phyloP scores from a whole-genome alignment of 228 moss, liverwort and hornwort species.

The Sphagnum fallax region DNA sequence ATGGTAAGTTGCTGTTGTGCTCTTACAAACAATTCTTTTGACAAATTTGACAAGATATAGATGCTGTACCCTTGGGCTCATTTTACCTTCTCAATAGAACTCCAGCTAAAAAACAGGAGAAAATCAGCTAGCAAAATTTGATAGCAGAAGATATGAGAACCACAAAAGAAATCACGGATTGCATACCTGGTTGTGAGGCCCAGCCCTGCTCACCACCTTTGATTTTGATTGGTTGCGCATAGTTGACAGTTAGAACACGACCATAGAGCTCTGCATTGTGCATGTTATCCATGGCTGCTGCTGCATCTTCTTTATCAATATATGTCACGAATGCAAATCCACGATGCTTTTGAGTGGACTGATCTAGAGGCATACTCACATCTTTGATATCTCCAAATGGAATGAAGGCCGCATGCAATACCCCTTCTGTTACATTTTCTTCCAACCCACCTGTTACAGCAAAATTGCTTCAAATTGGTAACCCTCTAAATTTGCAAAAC shows the following conservation, averaged over 20 bases:
- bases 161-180: too few species aligned
- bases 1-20: too few species aligned
- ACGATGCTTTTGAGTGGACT: constrained; percentile 89
- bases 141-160: too few species aligned
- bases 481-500: background rate
- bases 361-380: constrained; percentile 91
- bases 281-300: constrained; percentile 97
- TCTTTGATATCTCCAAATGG: constrained; percentile 97
- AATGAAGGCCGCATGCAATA: constrained; percentile 94
- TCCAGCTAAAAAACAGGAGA: too few species aligned
- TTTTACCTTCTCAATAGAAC: too few species aligned
- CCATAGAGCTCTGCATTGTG: constrained; percentile 95
- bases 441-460: constrained; percentile 72
- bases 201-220: constrained; percentile 99
- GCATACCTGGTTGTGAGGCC: constrained; percentile 90
- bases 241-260: constrained; percentile 92
- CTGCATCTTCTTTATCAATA: constrained; percentile 98
- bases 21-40: too few species aligned
- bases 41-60: too few species aligned
- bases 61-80: too few species aligned
- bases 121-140: too few species aligned
- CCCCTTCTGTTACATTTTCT: constrained; percentile 87
- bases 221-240: constrained; percentile 93
- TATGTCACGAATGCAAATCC: constrained; percentile 91
- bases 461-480: background rate